Evolutionary conservation across 106 monocot species (phyloP), one percentile per base, ranked within the genome.

Genomic region (Platanthera zijinensis): DNA sequence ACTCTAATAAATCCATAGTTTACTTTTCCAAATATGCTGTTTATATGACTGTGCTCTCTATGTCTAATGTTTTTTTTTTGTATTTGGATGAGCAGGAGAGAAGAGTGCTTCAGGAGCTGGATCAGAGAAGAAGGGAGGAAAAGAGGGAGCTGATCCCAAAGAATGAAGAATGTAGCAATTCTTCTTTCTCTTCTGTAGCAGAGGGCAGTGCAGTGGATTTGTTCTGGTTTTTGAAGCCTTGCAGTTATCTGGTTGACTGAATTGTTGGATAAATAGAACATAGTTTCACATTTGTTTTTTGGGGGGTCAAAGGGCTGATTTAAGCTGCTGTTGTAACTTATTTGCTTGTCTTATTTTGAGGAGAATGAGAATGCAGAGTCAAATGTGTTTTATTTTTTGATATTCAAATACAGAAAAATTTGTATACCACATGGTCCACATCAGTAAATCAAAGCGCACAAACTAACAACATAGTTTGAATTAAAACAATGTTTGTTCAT

Each of bases 221-320:
- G 78, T 90, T 96, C 57, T 96, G 96, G 93, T 89, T 96, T 82
- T 78, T 93, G 48, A 96, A 91, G 78, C 93, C 96, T 28, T 96
- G 93, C 91, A 82, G 78, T 69, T 89, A 89, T 68, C 52, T 89
- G 9, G 83, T 70, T 10, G 74, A 90, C 28, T 90, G 21, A 74
- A 67, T 59, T 18, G 59, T 32, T 32, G 5, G 59, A 59, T 59
- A 18, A 59, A n/a, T n/a, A n/a, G n/a, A n/a, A n/a, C n/a, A 3
- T 14, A 56, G 12, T 56, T 4, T 13, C 5, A 17, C 7, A 7
- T 21, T 19, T 59, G 13, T 57, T 59, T 19, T 59, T 59, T 59
- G n/a, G n/a, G 17, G 5, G 15, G 5, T 59, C 8, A 59, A 59
- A 59, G 5, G 21, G 18, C 1, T 59, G 59, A 59, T 59, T 59